Base-by-base conservation (phyloP, 305 asterid genomes). In the Galium porrigens region DNA sequence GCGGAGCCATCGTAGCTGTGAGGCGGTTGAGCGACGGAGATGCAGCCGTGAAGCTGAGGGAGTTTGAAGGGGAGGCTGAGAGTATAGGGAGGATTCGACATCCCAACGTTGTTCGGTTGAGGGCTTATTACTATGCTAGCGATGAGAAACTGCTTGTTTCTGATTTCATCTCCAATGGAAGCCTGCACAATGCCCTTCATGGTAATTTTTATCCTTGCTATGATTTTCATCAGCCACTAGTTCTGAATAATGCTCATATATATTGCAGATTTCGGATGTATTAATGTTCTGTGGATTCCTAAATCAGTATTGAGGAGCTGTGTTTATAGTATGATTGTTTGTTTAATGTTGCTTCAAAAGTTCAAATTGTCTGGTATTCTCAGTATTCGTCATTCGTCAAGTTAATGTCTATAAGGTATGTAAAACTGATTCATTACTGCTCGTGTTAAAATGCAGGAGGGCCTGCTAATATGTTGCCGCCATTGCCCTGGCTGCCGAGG, bases 1-100 rank as follows among this genome's bases (percentile, higher is more conserved):
- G 80, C 34, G 74, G 83, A 46, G 79, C 76, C 54, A 85, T 71
- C 68, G 89, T 81, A 60, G 94, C 96, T 0, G 98, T 91, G 74
- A 66, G 96, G 84, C 83, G 98, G 75, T 77, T 91, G 79, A 86
- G 94, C 63, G 98, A 91, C 70, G 95, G 95, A 32, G 95, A 84
- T 41, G 70, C 71, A 3, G 64, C 71, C 55, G 79, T 85, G 94
- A 72, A 79, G 89, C 79, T 85, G 36, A 88, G 77, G 83, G 98
- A 92, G 64, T 92, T 89, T 48, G 95, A 87, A 72, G 79, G 82
- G 4, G 99, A 89, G 79, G 89, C 84, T 79, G 99, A 85, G 73
- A 83, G 83, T 49, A 82, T 89, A 52, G 89, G 80, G 30, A 87
- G 69, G 76, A 86, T 92, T 52, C 85, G 81, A 32, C 99, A 92